Evolutionary conservation across 352 stramenopile genomes (phyloP), one percentile per base, ranked within the genome.

Genomic region (Globisporangium cystogenes): DNA sequence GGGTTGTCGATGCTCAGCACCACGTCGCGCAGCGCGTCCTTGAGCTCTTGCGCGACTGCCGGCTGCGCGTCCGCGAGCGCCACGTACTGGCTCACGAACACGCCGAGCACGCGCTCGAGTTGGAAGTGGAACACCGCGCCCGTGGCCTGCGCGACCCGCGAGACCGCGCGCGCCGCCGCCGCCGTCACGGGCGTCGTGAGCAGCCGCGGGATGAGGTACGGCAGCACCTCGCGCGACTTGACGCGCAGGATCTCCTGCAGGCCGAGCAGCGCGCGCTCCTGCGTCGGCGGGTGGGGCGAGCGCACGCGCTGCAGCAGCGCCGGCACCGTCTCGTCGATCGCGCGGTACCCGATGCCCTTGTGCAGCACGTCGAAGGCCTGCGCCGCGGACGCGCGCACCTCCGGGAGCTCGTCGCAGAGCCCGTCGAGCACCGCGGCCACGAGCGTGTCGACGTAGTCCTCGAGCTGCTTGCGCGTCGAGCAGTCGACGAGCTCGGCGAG

Each of bases 331-430:
- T 98, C 93, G 41, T 99, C 96, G 40, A 99, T 93, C 24, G 96
- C 96, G 41, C 86, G 77, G 64, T 90, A 96, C 31, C 97, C 97
- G 31, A 99, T 97, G 47, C 90, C 77, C 48, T 85, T 83, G 66
- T 99, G 96, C 7, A 99, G 84, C 41, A 90, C 96, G 62, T 98
- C 89, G 55, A 99, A 99, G 27, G 97, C 97, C 53, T 96, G 84
- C 0, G 95, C 96, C 31, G 96, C 97, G 51, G 98, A 98, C 48
- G 78, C 75, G 39, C 95, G 82, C 36, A 97, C 90, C 27, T 91
- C 68, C 2, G 77, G 65, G 14, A 97, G 62, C 45, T 97, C 83
- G 67, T 99, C 97, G 59, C 93, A 99, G 3, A 99, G 70, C 15
- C 96, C 97, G 60, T 98, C 92, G 70, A 99, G 84, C n/a, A 99